Evolutionary conservation across 306 rosid genomes (phyloP).

Genomic region (Boehmeria nivea): DNA sequence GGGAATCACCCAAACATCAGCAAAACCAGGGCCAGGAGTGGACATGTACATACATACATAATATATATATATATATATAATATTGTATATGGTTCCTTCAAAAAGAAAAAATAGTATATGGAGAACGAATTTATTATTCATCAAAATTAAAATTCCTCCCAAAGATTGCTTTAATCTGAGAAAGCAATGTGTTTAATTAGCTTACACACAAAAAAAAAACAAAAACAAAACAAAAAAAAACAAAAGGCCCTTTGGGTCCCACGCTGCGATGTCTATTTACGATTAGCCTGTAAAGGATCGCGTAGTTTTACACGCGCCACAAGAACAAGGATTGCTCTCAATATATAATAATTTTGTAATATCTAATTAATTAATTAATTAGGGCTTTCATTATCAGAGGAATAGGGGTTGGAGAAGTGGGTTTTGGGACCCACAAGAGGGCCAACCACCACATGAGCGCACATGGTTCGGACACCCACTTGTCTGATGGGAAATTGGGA

Average conservation of each 20-base stretch:
- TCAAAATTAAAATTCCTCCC: not conserved
- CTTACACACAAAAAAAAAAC: not conserved
- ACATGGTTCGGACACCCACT: conserved; percentile 45
- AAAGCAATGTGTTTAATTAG: conserved; percentile 20
- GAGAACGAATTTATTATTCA: not conserved
- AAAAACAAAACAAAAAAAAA: not conserved
- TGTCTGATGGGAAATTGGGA: conserved; percentile 23
- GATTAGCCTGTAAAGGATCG: conserved; percentile 3
- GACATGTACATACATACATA: too few species aligned
- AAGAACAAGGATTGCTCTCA: not conserved
- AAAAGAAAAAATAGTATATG: too few species aligned
- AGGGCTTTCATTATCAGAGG: not conserved
- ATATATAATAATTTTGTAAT: not conserved
- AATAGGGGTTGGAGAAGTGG: conserved; percentile 42
- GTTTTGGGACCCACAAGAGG: conserved; percentile 33
- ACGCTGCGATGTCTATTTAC: not conserved
- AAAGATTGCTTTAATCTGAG: conserved; percentile 15
- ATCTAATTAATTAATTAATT: not conserved
- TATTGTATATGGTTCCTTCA: too few species aligned
- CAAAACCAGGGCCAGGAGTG: not conserved
- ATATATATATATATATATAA: too few species aligned
- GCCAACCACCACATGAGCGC: conserved; percentile 56
- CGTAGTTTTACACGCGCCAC: not conserved
- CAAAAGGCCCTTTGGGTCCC: not conserved
- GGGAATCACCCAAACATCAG: conserved; percentile 24